phyloP scores from a whole-genome alignment of 139 green algal genomes.

The Trebouxia sp. region DNA sequence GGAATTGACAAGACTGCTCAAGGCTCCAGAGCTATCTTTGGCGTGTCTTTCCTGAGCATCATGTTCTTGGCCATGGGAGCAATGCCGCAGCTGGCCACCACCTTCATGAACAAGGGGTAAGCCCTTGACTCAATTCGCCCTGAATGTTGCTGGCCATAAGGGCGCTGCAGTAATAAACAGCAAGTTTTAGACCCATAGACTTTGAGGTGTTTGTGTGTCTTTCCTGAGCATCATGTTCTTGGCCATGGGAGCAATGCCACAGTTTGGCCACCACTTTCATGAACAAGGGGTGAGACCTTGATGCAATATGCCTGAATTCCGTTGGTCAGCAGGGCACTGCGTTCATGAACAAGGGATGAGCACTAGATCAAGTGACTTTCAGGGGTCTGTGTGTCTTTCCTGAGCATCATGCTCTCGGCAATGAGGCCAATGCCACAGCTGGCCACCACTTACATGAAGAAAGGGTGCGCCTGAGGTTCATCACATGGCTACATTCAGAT shows the following conservation, averaged over 20 bases:
- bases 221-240: not conserved
- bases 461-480: too few relatives aligned
- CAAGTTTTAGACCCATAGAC: not conserved
- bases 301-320: too few relatives aligned
- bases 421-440: too few relatives aligned
- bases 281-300: too few relatives aligned
- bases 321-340: not conserved
- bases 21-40: slow-evolving; percentile 49
- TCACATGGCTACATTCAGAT: too few relatives aligned
- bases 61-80: slow-evolving; percentile 59
- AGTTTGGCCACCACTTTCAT: too few relatives aligned
- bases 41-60: slow-evolving; percentile 55
- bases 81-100: slow-evolving; percentile 56
- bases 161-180: not conserved
- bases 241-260: too few relatives aligned
- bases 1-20: slow-evolving; percentile 34
- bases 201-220: not conserved
- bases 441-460: too few relatives aligned
- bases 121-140: not conserved
- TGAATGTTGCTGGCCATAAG: too few relatives aligned
- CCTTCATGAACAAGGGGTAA: slow-evolving; percentile 54
- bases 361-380: too few relatives aligned
- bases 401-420: not conserved
- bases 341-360: not conserved
- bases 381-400: not conserved